Percentiles rank a stretch among this genome's conserved stretches.
These are phyloP conservation scores for Achaetomiella virescens DNA, from an alignment of 495 filamentous ascomycete species.

Conservation along the genomic window DNA sequence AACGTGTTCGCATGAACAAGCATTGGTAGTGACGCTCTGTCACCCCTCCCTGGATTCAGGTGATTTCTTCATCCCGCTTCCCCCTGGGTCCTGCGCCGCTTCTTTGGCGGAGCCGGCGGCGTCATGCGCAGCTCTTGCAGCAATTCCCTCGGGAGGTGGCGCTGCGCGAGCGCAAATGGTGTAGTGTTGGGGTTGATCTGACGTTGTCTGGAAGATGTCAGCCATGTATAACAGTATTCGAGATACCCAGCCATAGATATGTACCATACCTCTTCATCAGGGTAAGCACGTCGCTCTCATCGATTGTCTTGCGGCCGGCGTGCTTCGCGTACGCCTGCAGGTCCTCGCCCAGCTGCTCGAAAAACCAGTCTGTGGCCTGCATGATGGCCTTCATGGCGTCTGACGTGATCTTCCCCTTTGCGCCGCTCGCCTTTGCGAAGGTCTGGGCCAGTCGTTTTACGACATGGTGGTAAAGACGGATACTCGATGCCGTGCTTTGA, in stretches of 20 bases:
- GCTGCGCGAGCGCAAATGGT: constrained; percentile 75
- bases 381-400: constrained; percentile 67
- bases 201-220: constrained; percentile 58
- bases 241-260: constrained; percentile 24
- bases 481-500: constrained; percentile 70
- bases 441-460: constrained; percentile 71
- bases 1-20: constrained; percentile 72
- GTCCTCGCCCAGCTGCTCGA: constrained; percentile 77
- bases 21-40: constrained; percentile 54
- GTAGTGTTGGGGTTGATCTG: constrained; percentile 65
- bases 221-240: constrained; percentile 26
- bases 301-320: constrained; percentile 75
- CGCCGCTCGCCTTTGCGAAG: constrained; percentile 56
- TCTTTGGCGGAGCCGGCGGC: constrained; percentile 37
- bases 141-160: constrained; percentile 73
- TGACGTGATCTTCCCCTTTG: constrained; percentile 60
- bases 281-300: constrained; percentile 74
- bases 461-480: constrained; percentile 63
- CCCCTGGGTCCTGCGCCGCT: constrained; percentile 11
- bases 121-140: constrained; percentile 75
- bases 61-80: constrained; percentile 21
- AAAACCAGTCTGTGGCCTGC: constrained; percentile 81
- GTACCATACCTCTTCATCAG: constrained; percentile 70
- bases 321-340: constrained; percentile 74
- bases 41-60: constrained; percentile 13